Percentiles rank a stretch among this genome's conserved stretches.
These are phyloP conservation scores for Naumovozyma baii DNA, from an alignment of 805 yeast species.

Conservation along the genomic window DNA sequence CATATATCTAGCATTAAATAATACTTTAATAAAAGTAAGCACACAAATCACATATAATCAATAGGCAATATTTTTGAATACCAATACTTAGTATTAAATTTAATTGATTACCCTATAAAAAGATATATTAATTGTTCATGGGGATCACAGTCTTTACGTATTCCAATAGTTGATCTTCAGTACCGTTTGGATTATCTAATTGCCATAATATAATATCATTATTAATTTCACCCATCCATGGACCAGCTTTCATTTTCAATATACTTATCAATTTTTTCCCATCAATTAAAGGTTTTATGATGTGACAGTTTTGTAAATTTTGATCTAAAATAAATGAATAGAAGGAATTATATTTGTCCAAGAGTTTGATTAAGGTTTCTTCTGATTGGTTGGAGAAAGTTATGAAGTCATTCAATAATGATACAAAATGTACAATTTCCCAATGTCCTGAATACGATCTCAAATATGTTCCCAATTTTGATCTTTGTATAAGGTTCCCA, in stretches of 20 bases:
- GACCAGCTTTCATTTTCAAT: conserved; percentile 63
- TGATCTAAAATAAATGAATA: conserved; percentile 19
- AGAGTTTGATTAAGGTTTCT: neutral
- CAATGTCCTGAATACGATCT: conserved; percentile 46
- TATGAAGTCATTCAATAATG: conserved; percentile 14
- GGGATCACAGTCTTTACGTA: conserved; percentile 20
- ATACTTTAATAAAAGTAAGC: too few species aligned
- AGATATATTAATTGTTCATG: too few species aligned
- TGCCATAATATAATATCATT: conserved; percentile 63
- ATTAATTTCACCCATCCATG: conserved; percentile 63
- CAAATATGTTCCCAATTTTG: conserved; percentile 52
- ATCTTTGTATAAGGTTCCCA: conserved; percentile 30
- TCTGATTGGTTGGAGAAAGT: neutral
- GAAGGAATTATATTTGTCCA: conserved; percentile 29
- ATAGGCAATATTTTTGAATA: too few species aligned
- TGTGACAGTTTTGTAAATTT: conserved; percentile 24
- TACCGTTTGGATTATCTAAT: conserved; percentile 54
- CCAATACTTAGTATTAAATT: too few species aligned
- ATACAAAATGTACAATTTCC: conserved; percentile 35
- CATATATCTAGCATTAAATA: neutral
- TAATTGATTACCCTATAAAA: too few species aligned
- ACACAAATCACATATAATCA: too few species aligned
- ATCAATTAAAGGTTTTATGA: conserved; percentile 57
- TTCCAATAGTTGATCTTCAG: conserved; percentile 46
- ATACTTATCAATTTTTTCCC: conserved; percentile 56